Percentiles rank a stretch among this genome's conserved stretches.
Conservation (phyloP, 2,329 filamentous ascomycete species). For the Aureobasidium namibiae region DNA sequence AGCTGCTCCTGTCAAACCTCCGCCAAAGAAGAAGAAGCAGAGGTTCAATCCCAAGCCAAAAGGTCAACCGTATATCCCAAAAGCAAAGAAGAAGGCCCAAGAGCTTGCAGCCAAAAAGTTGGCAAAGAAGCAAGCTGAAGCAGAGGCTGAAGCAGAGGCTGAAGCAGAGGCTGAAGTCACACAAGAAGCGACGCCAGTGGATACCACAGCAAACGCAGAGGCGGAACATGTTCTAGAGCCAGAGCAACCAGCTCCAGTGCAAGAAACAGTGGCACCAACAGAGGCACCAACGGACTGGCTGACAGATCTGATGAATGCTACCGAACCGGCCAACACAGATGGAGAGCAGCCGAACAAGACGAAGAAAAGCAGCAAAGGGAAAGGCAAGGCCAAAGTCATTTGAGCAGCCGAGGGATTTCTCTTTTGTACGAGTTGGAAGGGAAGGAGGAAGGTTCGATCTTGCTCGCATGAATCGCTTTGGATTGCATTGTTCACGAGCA, state of each 20-base stretch:
- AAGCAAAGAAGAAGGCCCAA: not conserved
- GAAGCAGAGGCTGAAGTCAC: not conserved
- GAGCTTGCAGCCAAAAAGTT: not conserved
- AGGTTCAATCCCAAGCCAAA: constrained; percentile 2
- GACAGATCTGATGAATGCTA: constrained; percentile 1
- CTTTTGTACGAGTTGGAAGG: no score
- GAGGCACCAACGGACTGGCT: constrained; percentile 1
- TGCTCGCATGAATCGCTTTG: not conserved
- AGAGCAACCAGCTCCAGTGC: not conserved
- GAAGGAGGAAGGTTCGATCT: not conserved
- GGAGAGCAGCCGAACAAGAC: not conserved
- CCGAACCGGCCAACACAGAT: not conserved
- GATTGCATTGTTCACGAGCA: not conserved
- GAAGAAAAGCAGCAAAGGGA: not conserved
- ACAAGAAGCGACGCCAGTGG: not conserved
- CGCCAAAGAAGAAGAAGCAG: not conserved
- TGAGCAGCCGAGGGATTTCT: not conserved
- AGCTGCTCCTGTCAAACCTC: not conserved
- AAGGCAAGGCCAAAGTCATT: not conserved
- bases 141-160: not conserved
- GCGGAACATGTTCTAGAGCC: not conserved
- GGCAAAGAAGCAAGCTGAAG: not conserved
- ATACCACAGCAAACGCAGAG: not conserved
- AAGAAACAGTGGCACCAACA: not conserved
- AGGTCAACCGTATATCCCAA: not conserved